phyloP scores from a whole-genome alignment of 345 rosid species.

The Melaleuca quinquenervia region DNA sequence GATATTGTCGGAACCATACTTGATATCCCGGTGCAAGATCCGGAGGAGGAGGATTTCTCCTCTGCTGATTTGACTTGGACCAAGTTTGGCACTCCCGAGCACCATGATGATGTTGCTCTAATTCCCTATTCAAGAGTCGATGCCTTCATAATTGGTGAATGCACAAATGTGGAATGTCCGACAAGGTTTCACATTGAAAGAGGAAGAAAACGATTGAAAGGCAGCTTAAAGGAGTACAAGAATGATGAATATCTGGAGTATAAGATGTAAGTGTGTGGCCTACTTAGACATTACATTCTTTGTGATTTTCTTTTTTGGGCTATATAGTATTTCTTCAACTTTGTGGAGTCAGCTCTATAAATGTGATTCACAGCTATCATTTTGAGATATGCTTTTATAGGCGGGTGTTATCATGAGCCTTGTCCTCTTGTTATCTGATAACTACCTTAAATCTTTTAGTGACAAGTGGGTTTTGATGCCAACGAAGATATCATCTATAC shows the following conservation, averaged over 20 bases:
- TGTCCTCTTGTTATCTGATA: background rate
- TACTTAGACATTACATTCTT: background rate
- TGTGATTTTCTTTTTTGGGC: background rate
- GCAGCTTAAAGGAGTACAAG: slow-evolving; percentile 67
- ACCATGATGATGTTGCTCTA: slow-evolving; percentile 65
- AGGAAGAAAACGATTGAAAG: slow-evolving; percentile 57
- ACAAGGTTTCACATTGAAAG: slow-evolving; percentile 87
- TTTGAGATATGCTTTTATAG: background rate
- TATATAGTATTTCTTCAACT: background rate
- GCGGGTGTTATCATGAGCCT: background rate
- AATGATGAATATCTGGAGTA: slow-evolving; percentile 75
- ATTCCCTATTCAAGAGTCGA: slow-evolving; percentile 65
- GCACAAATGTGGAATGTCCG: slow-evolving; percentile 67
- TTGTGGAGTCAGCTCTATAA: background rate
- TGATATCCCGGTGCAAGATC: slow-evolving; percentile 63
- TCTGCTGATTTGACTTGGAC: slow-evolving; percentile 70
- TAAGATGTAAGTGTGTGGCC: slow-evolving; percentile 40
- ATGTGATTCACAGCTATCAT: background rate
- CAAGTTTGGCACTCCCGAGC: slow-evolving; percentile 69
- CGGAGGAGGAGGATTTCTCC: slow-evolving; percentile 60
- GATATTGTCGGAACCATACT: slow-evolving; percentile 43
- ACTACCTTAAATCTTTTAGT: background rate
- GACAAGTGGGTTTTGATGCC: background rate
- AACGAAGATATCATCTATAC: background rate
- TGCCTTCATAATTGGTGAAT: slow-evolving; percentile 77